These are phyloP conservation scores for Eucalyptus curtisii DNA, from an alignment of 345 rosid species.

Conservation along the genomic window DNA sequence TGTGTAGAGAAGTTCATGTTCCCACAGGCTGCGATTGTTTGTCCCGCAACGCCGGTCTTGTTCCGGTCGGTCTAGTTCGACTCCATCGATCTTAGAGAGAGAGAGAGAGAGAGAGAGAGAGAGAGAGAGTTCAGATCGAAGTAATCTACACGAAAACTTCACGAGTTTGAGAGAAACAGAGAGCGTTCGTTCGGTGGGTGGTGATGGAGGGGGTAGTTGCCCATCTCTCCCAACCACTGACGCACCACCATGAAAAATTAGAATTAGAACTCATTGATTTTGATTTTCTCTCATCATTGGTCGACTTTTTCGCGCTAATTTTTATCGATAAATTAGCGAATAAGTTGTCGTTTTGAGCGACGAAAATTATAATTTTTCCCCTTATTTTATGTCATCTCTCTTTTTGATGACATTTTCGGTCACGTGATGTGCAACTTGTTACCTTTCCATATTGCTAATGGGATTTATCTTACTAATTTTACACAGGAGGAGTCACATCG, in stretches of 20 bases:
- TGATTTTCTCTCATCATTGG: background rate
- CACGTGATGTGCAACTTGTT: background rate
- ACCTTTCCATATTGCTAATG: background rate
- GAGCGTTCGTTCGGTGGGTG: background rate
- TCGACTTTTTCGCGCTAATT: background rate
- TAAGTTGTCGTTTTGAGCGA: background rate
- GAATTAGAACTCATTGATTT: background rate
- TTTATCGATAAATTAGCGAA: background rate
- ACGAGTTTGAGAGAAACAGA: background rate
- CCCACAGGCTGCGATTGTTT: background rate
- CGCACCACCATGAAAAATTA: background rate
- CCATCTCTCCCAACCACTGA: background rate
- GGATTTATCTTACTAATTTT: background rate
- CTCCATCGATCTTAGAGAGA: background rate
- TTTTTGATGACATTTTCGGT: background rate
- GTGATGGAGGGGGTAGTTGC: background rate
- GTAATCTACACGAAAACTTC: background rate
- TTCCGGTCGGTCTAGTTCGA: background rate
- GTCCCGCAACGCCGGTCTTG: background rate
- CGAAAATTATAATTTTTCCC: background rate
- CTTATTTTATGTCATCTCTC: background rate
- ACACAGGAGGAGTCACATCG: conserved; percentile 77
- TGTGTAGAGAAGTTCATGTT: background rate
- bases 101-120: background rate
- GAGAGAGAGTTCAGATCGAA: background rate